A percentile compares a stretch with the other conserved stretches of the same genome.
These are phyloP conservation scores for Candida loeiensis DNA, from an alignment of 805 yeast genomes.

Conservation along the genomic window DNA sequence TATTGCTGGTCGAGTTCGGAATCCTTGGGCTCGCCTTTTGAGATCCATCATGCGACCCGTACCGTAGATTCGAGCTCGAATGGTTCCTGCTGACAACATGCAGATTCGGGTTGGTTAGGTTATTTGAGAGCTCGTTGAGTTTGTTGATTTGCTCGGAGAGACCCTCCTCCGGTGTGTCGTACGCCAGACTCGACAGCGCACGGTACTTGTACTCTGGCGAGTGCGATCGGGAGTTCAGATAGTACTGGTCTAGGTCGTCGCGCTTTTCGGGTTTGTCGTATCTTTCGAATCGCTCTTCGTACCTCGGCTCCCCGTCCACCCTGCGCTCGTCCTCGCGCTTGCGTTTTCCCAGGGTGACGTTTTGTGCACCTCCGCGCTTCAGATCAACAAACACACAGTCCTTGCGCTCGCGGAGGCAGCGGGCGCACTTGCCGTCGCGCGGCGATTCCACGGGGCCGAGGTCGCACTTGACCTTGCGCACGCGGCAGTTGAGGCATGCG, in stretches of 20 bases:
- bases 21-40: background rate
- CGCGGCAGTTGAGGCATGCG: conserved; percentile 84
- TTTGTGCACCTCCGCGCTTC: conserved; percentile 25
- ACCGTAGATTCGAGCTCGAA: too few species aligned
- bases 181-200: background rate
- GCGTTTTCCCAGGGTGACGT: conserved; percentile 13
- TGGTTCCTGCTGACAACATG: too few species aligned
- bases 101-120: background rate
- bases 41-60: too few species aligned
- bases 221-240: background rate
- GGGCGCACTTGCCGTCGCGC: conserved; percentile 73
- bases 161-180: background rate
- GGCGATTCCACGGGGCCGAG: conserved; percentile 74
- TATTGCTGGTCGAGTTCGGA: background rate
- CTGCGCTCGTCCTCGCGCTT: conserved; percentile 9
- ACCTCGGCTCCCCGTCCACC: too few species aligned
- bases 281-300: too few species aligned
- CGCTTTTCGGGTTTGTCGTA: background rate
- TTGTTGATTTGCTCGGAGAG: background rate
- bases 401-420: conserved; percentile 79
- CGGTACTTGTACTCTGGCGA: background rate
- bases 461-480: conserved; percentile 82
- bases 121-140: background rate
- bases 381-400: conserved; percentile 66
- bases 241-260: background rate